Conservation (phyloP, 345 rosid species). For the Camelina neglecta region DNA sequence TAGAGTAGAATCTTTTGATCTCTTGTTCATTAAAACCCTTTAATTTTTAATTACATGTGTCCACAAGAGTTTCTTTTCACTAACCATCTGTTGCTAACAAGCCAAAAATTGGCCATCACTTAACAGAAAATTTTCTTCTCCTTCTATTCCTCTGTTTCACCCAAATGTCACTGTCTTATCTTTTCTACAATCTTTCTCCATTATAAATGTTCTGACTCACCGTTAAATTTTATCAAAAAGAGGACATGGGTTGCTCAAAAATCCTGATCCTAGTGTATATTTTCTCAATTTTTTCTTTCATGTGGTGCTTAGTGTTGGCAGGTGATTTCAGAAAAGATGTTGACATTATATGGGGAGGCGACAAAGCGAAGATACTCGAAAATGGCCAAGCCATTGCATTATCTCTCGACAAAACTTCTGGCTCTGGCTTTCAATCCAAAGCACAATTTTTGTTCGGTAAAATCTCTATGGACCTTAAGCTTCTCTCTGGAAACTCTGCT, state of each 20-base stretch:
- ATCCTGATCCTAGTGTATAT: conserved; percentile 28
- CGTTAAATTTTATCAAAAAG: conserved; percentile 9
- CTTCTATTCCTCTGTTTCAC: conserved; percentile 29
- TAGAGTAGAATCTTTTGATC: conserved; percentile 25
- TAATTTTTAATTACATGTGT: conserved; percentile 17
- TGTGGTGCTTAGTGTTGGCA: conserved; percentile 26
- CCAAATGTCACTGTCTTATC: conserved; percentile 29
- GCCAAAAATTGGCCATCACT: conserved; percentile 30
- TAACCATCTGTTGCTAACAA: conserved; percentile 28
- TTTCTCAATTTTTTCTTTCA: conserved; percentile 7
- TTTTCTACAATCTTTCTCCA: neutral
- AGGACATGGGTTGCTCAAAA: conserved; percentile 30
- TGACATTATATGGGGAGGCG: conserved; percentile 63
- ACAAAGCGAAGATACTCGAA: conserved; percentile 54
- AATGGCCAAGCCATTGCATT: conserved; percentile 56
- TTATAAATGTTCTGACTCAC: neutral
- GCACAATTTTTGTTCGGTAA: conserved; percentile 53
- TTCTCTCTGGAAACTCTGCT: conserved; percentile 58
- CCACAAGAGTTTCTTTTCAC: conserved; percentile 12
- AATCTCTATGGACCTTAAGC: conserved; percentile 58
- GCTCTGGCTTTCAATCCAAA: conserved; percentile 61
- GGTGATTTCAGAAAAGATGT: conserved; percentile 50
- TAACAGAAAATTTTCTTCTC: conserved; percentile 25
- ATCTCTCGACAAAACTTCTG: conserved; percentile 56
- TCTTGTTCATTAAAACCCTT: conserved; percentile 23